Base-by-base conservation (phyloP, 225 moss, liverwort and hornwort species). In the Physcomitrium patens region DNA sequence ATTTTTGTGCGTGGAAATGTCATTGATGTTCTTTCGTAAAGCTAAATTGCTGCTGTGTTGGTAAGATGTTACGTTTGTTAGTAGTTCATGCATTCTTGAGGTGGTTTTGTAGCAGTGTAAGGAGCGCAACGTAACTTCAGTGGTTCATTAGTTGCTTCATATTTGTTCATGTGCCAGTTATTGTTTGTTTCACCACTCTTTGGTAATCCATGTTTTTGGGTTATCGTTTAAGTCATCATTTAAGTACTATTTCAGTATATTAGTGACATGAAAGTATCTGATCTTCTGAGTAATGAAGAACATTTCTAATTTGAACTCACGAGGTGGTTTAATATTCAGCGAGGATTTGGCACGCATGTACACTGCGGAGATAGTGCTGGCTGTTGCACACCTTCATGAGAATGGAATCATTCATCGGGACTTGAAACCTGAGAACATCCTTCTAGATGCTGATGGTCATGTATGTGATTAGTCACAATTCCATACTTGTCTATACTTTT, bases 341-440 rank as follows among this genome's bases (percentile, higher is more conserved):
- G 94, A 99, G 74, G 91, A 99, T 17, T 81, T 94, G 70, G 89
- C 94, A 19, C 89, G 94, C 71, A 93, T 99, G 76, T 90, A 95
- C 67, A 89, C 94, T 69, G 94, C 94, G 8, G 97, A 99, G 80
- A 99, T 95, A 71, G 97, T 99, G 19, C 90, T 93, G 69, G 97
- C 97, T 49, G 94, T 99, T 60, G 79, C 73, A 8, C 97, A 99
- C 81, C 97, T 99, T 27, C 97, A 99, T 55, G 81, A 79, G 28
- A 93, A 90, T 62, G 97, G 97, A 48, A 99, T 99, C 28, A 93
- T 95, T 15, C 97, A 99, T 78, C 87, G 97, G 59, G 97, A 95
- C 83, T 81, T 99, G 63, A 99, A 99, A 71, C 97, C 97, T 65
- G 97, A 99, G 69, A 99, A 99, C 53, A 99, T 99, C 76, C 91